phyloP scores from a whole-genome alignment of 129 eudicot genomes.

The carrot (Daucus carota) region DNA sequence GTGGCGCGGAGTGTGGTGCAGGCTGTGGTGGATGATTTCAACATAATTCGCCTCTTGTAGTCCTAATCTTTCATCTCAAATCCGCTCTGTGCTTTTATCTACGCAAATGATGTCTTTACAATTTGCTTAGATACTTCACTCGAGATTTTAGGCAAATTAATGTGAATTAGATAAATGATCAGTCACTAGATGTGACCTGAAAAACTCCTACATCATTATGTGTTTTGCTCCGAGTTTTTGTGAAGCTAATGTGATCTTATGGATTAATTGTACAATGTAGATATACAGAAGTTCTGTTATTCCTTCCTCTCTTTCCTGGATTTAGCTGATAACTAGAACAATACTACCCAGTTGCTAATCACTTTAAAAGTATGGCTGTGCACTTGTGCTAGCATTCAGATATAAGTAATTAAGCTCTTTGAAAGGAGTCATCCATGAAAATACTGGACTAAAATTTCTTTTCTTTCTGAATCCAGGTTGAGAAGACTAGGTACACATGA shows the following conservation, averaged over 20 bases:
- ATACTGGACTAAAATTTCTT: too few relatives aligned
- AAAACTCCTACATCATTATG: background rate
- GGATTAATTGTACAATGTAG: background rate
- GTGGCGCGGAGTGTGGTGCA: conserved; percentile 48
- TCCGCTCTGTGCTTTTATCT: background rate
- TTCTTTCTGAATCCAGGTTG: too few relatives aligned
- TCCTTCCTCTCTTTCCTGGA: background rate
- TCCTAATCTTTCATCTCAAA: background rate
- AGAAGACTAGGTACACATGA: background rate
- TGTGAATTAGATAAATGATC: too few relatives aligned
- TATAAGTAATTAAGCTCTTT: too few relatives aligned
- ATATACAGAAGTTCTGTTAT: background rate
- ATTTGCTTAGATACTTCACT: background rate
- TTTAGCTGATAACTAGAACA: too few relatives aligned
- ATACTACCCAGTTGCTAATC: too few relatives aligned
- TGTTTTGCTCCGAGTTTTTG: background rate
- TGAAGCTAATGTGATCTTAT: background rate
- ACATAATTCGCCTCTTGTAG: background rate
- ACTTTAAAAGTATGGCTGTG: too few relatives aligned
- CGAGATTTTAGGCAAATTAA: too few relatives aligned
- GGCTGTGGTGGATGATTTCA: conserved; percentile 12
- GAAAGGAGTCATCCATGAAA: too few relatives aligned
- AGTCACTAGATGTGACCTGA: background rate
- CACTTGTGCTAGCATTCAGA: too few relatives aligned
- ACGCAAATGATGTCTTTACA: background rate